These are phyloP conservation scores for Suhomyces vadensis DNA, from an alignment of 805 yeast species.

Conservation along the genomic window DNA sequence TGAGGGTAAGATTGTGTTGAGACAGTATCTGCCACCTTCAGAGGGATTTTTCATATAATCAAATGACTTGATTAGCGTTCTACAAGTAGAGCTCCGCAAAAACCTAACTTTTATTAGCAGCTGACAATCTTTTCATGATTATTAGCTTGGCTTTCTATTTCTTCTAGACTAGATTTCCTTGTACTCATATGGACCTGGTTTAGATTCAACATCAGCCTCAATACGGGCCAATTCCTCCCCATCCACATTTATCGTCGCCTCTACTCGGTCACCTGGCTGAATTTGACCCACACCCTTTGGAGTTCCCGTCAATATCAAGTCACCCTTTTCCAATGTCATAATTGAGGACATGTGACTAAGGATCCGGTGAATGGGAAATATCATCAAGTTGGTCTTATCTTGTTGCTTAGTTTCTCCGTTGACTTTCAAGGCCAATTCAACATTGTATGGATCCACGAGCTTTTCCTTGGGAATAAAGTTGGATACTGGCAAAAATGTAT, in stretches of 20 bases:
- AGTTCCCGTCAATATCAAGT: conserved; percentile 90
- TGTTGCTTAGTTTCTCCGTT: conserved; percentile 72
- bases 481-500: conserved; percentile 91
- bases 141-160: too few species aligned
- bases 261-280: conserved; percentile 73
- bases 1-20: conserved; percentile 69
- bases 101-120: too few species aligned
- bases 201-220: conserved; percentile 52
- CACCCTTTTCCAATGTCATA: conserved; percentile 91
- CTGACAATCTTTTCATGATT: too few species aligned
- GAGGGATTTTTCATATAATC: conserved; percentile 41
- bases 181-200: conserved; percentile 47
- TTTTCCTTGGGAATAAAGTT: conserved; percentile 61
- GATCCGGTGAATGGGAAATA: conserved; percentile 81
- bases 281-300: conserved; percentile 96
- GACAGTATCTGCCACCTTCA: conserved; percentile 48
- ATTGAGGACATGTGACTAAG: conserved; percentile 79
- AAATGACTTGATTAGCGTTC: too few species aligned
- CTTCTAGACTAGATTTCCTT: conserved; percentile 34
- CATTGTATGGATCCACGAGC: conserved; percentile 75
- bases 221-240: conserved; percentile 59
- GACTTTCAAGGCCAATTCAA: conserved; percentile 59
- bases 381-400: conserved; percentile 80
- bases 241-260: conserved; percentile 59
- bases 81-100: too few species aligned